Conservation (phyloP, 2,329 filamentous ascomycete species). For the Aspergillus neotritici region DNA sequence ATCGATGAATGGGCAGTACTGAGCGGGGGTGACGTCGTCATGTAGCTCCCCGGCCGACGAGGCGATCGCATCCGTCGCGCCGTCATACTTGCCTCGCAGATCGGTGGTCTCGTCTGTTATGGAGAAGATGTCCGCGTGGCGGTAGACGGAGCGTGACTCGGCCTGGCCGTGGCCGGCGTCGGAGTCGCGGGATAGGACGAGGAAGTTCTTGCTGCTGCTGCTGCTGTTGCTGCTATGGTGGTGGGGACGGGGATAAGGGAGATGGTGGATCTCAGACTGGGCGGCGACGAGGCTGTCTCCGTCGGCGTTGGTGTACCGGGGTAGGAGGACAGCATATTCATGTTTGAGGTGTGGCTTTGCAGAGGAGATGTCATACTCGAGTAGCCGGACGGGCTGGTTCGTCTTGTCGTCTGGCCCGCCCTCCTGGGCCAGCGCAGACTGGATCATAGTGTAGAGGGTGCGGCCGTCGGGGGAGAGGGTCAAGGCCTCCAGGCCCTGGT, state of each 20-base stretch:
- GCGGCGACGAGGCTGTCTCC: slow-evolving; percentile 50
- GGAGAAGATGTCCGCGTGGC: slow-evolving; percentile 65
- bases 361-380: slow-evolving; percentile 58
- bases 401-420: slow-evolving; percentile 53
- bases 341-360: slow-evolving; percentile 45
- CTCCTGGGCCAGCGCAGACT: slow-evolving; percentile 60
- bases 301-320: slow-evolving; percentile 49
- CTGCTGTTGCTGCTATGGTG: too few relatives aligned
- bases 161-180: slow-evolving; percentile 54
- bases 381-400: slow-evolving; percentile 54
- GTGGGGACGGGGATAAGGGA: slow-evolving; percentile 39
- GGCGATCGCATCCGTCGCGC: slow-evolving; percentile 41
- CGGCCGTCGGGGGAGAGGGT: slow-evolving; percentile 59
- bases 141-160: slow-evolving; percentile 54
- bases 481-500: slow-evolving; percentile 69
- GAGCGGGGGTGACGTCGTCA: slow-evolving; percentile 50
- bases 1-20: slow-evolving; percentile 62
- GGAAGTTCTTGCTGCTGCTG: slow-evolving; percentile 52
- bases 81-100: slow-evolving; percentile 47
- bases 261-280: slow-evolving; percentile 63
- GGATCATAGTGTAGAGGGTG: slow-evolving; percentile 59
- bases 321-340: slow-evolving; percentile 63
- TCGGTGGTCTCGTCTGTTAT: slow-evolving; percentile 55
- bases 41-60: slow-evolving; percentile 50
- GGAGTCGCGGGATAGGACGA: slow-evolving; percentile 61